Base-by-base conservation (phyloP, 345 rosid species). In the Raphanus sativus region DNA sequence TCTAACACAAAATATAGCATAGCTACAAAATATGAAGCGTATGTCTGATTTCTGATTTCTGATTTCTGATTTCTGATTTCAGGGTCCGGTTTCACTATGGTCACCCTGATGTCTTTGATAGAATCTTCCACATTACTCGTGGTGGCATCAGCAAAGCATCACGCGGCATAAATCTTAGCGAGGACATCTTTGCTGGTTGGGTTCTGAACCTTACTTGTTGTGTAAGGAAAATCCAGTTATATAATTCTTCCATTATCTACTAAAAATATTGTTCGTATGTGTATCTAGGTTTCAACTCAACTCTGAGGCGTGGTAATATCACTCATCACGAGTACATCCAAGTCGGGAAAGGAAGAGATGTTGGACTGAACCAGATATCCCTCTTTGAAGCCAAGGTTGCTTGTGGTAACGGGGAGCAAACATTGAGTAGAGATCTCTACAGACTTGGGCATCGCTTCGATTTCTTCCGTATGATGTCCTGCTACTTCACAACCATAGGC, bases 331-430 rank as follows among this genome's bases (percentile, higher is more conserved):
- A 95, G 87, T 95, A 95, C 76, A 92, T 95, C 71, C 99, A 95
- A 89, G 98, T 95, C 79, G 99, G 99, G 65, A 95, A 95, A 86
- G 99, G 99, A 70, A 88, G 99, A 79, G 99, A 95, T 82, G 99
- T 95, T 45, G 99, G 99, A 65, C 88, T 95, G 73, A 91, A 91
- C 84, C 99, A 95, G 78, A 92, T 95, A 72, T 90, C 99, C 56
- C 91, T 95, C 73, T 95, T 95, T 70, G 99, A 95, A 87, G 97
- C 99, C 54, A 95, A 95, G 83, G 96, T 95, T 16, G 99, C 99
- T 62, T 91, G 98, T 69, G 99, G 99, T 24, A 95, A 95, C 63
- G 99, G 98, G 38, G 99, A 95, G 82, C 99, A 95, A 84, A 84
- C 83, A 72, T 87, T 95, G 69, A 95, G 99, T 84, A 82, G 98